Base-by-base conservation (phyloP, 1,284 basidiomycete species). In the Ceraceosorus guamensis region DNA sequence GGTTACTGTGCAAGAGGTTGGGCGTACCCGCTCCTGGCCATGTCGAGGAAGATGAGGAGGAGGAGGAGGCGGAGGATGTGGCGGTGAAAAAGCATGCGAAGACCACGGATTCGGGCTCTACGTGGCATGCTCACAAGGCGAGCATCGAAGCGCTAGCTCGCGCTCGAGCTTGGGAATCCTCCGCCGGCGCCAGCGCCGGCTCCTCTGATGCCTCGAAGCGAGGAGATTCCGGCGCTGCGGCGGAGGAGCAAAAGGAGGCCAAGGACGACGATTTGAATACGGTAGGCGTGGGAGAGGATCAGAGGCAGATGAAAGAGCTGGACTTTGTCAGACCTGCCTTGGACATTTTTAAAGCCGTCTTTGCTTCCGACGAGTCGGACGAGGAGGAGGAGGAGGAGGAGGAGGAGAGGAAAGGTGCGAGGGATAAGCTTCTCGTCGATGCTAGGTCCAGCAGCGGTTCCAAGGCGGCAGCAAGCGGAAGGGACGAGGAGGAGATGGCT, bases 1-100 rank as follows among this genome's bases (percentile, higher is more conserved):
- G 82, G 59, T 78, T 97, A 53, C 79, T 98, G 14, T 96, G 91
- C 78, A 95, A 92, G 76, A 83, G 93, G n/a, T 95, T 97, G 8
- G 37, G 37, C 37, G 37, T 41, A n/a, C 37, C 37, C n/a, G 8
- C 37, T 8, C 37, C 37, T 8, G n/a, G 37, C 37, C n/a, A n/a
- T n/a, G n/a, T n/a, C n/a, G n/a, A n/a, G n/a, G n/a, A n/a, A n/a
- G n/a, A n/a, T n/a, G n/a, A n/a, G n/a, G n/a, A n/a, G n/a, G n/a
- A n/a, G n/a, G n/a, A n/a, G n/a, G n/a, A n/a, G n/a, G n/a, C n/a
- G n/a, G n/a, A n/a, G n/a, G n/a, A n/a, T n/a, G n/a, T n/a, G n/a
- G n/a, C n/a, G n/a, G n/a, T n/a, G n/a, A n/a, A n/a, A n/a, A n/a
- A n/a, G n/a, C n/a, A n/a, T n/a, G n/a, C n/a, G n/a, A n/a, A n/a